Conservation (phyloP, 768 basidiomycete species). For the Fomitopsis serialis region DNA sequence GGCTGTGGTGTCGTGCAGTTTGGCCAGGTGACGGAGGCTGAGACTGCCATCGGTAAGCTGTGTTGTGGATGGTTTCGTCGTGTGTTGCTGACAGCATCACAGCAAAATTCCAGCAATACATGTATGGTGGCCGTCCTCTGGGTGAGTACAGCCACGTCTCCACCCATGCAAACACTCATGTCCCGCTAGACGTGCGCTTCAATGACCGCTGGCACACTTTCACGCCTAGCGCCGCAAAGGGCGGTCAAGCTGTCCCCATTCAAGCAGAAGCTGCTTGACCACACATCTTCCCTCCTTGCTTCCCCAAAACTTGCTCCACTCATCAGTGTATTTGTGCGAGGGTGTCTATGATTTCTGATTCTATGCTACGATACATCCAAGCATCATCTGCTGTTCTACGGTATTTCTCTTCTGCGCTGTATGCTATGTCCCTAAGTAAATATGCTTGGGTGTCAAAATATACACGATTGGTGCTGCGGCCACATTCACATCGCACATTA, state of each 20-base stretch:
- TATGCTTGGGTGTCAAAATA: neutral
- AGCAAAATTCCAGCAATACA: constrained; percentile 94
- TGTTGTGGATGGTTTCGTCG: neutral
- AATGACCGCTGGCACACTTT: constrained; percentile 96
- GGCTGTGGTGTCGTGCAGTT: constrained; percentile 97
- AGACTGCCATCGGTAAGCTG: constrained; percentile 81
- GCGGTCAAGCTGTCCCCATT: constrained; percentile 67
- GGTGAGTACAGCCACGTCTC: constrained; percentile 37
- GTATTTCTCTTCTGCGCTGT: constrained; percentile 3
- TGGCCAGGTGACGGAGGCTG: constrained; percentile 78
- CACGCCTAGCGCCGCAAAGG: constrained; percentile 83
- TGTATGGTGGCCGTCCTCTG: constrained; percentile 89
- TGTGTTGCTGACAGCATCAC: neutral
- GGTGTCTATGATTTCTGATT: neutral
- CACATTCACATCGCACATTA: too few relatives aligned
- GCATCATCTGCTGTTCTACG: neutral
- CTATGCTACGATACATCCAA: constrained; percentile 4
- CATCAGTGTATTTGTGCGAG: constrained; percentile 1
- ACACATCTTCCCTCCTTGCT: neutral
- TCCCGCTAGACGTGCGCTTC: constrained; percentile 76
- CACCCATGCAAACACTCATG: neutral
- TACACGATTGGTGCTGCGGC: neutral
- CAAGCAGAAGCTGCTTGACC: constrained; percentile 43
- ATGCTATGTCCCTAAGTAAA: neutral
- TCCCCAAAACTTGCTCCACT: neutral